Base-by-base conservation (phyloP, 139 green algal genomes). In the Micractinium conductrix region DNA sequence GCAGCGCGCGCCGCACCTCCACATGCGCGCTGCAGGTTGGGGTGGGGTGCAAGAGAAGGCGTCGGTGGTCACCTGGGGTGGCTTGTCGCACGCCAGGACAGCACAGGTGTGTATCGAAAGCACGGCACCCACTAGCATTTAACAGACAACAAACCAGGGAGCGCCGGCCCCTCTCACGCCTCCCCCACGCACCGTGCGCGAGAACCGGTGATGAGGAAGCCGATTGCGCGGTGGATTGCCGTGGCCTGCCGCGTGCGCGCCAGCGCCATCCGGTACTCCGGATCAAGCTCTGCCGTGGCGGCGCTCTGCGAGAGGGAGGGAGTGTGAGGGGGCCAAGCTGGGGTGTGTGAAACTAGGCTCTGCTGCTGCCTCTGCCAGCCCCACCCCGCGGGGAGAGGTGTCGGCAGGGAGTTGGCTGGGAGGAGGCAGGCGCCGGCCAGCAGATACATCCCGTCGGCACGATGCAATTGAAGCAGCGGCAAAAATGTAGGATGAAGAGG, bases 191-290 rank as follows among this genome's bases (percentile, higher is more conserved):
- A 93, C 88, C 91, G 83, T 26, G 93, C 87, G 30, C 87, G 83
- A 48, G 89, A 87, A 12, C 89, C 88, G 0, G 88, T 78, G 62
- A 93, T 93, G 67, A 93, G 89, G 88, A 92, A 95, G 17, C 81
- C 84, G 10, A 95, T 79, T 8, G 93, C 93, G 37, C 88, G 85
- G n/a, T 91, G 78, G 1, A 96, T 89, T 33, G 89, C 73, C 17
- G 91, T 89, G 1, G 91, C 91, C 79, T 96, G 93, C 38, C 93
- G 90, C 8, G 92, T 94, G 33, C 91, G 89, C 16, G 93, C 93
- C 12, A 96, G 84, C 10, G 93, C 93, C 53, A 88, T 87, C 75
- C 90, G 78, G 58, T 94, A 96, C 37, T 89, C 89, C 28, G 76
- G 76, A n/a, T 82, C 76, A 26, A 82, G 55, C 53, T 82, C 76